A percentile compares a stretch with the other conserved stretches of the same genome.
These are phyloP conservation scores for Glycine tomentella DNA, from an alignment of 306 rosid species.

Conservation along the genomic window DNA sequence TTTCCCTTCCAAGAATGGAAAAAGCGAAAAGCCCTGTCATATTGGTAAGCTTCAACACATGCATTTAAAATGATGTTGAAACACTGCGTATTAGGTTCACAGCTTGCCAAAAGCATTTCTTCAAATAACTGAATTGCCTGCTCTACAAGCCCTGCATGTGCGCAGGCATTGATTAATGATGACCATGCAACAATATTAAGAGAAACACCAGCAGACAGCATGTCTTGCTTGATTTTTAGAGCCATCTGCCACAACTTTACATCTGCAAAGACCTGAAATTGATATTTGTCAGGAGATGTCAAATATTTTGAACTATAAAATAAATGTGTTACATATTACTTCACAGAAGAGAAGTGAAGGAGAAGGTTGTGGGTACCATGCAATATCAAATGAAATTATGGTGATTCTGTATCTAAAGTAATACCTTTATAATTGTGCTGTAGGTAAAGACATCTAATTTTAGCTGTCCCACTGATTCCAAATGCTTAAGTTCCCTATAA, in stretches of 20 bases:
- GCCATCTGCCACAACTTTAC: slow-evolving; percentile 92
- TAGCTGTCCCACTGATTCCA: slow-evolving; percentile 78
- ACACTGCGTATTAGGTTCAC: slow-evolving; percentile 90
- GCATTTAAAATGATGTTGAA: slow-evolving; percentile 91
- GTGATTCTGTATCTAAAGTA: slow-evolving; percentile 29
- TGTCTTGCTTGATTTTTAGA: slow-evolving; percentile 80
- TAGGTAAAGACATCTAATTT: slow-evolving; percentile 94
- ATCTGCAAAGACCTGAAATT: slow-evolving; percentile 87
- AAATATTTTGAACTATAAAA: slow-evolving; percentile 30
- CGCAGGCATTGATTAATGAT: slow-evolving; percentile 90
- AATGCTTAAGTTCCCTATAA: slow-evolving; percentile 77
- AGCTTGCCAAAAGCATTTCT: slow-evolving; percentile 87
- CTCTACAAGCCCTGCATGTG: slow-evolving; percentile 92
- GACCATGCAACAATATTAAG: slow-evolving; percentile 90
- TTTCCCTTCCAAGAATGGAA: slow-evolving; percentile 79
- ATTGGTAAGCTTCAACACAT: slow-evolving; percentile 93
- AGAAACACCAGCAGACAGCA: slow-evolving; percentile 82
- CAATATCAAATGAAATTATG: slow-evolving; percentile 36
- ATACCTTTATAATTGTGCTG: slow-evolving; percentile 95
- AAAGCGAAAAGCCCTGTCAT: slow-evolving; percentile 91
- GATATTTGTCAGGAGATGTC: slow-evolving; percentile 45
- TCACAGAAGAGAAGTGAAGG: slow-evolving; percentile 13
- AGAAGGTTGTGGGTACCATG: slow-evolving; percentile 27
- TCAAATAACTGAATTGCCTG: slow-evolving; percentile 83
- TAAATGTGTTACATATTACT: slow-evolving; percentile 17